A percentile compares a stretch with the other conserved stretches of the same genome.
These are phyloP conservation scores for Agroathelia rolfsii DNA, from an alignment of 1,284 basidiomycete genomes.

Conservation along the genomic window DNA sequence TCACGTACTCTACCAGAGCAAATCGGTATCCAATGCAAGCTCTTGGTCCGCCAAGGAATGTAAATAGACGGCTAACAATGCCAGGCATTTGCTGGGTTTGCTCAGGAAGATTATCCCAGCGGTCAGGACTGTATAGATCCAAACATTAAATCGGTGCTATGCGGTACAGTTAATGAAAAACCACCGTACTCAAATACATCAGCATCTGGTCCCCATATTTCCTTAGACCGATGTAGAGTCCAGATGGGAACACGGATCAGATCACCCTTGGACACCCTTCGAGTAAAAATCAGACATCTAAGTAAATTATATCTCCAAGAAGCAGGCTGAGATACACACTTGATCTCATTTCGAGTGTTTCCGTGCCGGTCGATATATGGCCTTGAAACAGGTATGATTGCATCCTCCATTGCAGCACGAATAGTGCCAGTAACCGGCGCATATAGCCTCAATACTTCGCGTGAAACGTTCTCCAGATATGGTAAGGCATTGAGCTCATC, in stretches of 20 bases:
- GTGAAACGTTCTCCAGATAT: constrained; percentile 22
- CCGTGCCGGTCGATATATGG: constrained; percentile 13
- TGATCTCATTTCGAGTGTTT: constrained; percentile 9
- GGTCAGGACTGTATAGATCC: constrained; percentile 14
- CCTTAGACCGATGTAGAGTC: constrained; percentile 29
- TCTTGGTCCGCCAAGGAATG: constrained; percentile 21
- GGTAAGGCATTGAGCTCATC: constrained; percentile 13
- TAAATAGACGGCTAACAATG: constrained; percentile 21
- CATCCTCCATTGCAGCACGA: constrained; percentile 21
- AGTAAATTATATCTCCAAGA: too few relatives aligned
- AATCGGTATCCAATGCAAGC: constrained; percentile 34
- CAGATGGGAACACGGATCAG: constrained; percentile 37
- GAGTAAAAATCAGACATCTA: too few relatives aligned
- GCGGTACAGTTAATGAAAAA: not conserved
- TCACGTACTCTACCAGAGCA: constrained; percentile 28
- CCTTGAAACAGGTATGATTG: constrained; percentile 28
- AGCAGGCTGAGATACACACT: constrained; percentile 20
- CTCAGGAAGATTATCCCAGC: constrained; percentile 12
- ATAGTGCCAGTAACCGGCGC: constrained; percentile 27
- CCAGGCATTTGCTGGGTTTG: constrained; percentile 17
- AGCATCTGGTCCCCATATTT: constrained; percentile 22
- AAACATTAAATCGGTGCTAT: constrained; percentile 11
- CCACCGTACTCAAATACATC: constrained; percentile 18
- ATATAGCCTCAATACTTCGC: constrained; percentile 31
- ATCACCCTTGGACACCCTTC: constrained; percentile 34